Evolutionary conservation across 192 early-diverging fungal genomes (phyloP).

Genomic region (Entomortierella lignicola): DNA sequence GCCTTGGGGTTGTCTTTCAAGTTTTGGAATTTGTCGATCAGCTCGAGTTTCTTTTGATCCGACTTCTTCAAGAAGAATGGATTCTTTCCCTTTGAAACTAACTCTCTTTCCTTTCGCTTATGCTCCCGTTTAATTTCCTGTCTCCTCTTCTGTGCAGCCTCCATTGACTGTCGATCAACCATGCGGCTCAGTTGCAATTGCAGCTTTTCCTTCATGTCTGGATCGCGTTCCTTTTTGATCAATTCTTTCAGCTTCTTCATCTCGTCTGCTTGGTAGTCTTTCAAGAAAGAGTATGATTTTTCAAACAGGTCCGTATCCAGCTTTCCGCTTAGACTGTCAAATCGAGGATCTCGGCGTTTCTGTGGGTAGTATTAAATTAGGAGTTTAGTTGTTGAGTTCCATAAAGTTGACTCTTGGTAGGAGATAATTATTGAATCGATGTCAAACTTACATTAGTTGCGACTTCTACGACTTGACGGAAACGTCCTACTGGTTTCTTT

Average conservation of each 20-base stretch:
- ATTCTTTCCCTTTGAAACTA: slow-evolving; percentile 89
- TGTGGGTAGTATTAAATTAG: slow-evolving; percentile 28
- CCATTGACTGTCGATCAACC: slow-evolving; percentile 62
- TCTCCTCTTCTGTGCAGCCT: slow-evolving; percentile 61
- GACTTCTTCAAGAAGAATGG: slow-evolving; percentile 94
- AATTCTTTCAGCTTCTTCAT: slow-evolving; percentile 72
- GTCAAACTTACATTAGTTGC: slow-evolving; percentile 58
- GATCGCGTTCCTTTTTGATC: slow-evolving; percentile 76
- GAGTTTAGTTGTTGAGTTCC: neutral
- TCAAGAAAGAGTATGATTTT: slow-evolving; percentile 91
- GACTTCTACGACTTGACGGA: slow-evolving; percentile 75
- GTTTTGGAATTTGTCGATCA: slow-evolving; percentile 87
- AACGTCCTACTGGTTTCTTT: slow-evolving; percentile 79
- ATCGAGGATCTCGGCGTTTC: slow-evolving; percentile 93
- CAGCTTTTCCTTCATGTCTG: slow-evolving; percentile 68
- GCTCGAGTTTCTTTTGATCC: slow-evolving; percentile 85
- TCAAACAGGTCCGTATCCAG: slow-evolving; percentile 94
- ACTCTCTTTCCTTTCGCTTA: slow-evolving; percentile 84
- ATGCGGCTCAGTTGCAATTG: slow-evolving; percentile 70
- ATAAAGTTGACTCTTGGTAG: too few species aligned
- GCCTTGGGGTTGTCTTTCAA: slow-evolving; percentile 70
- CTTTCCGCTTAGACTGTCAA: slow-evolving; percentile 89
- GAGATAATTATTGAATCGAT: neutral
- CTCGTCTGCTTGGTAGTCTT: slow-evolving; percentile 83
- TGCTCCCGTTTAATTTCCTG: slow-evolving; percentile 79